These are phyloP conservation scores for Rhizopogon roseolus DNA, from an alignment of 768 basidiomycete genomes.

Conservation along the genomic window DNA sequence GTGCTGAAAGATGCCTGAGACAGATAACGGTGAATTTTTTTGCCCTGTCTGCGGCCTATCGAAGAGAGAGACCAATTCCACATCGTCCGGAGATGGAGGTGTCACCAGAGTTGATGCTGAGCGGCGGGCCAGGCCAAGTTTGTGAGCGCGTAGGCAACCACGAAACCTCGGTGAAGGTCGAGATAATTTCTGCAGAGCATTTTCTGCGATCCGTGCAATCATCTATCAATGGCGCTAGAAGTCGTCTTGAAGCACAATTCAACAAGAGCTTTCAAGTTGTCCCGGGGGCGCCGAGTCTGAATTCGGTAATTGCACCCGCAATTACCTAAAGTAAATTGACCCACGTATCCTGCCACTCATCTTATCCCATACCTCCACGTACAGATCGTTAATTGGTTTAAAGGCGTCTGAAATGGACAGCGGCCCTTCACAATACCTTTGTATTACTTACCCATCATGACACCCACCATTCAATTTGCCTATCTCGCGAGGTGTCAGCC, in stretches of 20 bases:
- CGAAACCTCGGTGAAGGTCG: slow-evolving; percentile 34
- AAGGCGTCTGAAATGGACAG: too few species aligned
- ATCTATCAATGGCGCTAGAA: slow-evolving; percentile 15
- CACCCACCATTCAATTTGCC: too few species aligned
- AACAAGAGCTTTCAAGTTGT: background rate
- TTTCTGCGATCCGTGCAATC: slow-evolving; percentile 33
- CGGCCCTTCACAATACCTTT: too few species aligned
- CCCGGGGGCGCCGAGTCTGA: background rate
- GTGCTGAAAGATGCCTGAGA: slow-evolving; percentile 85
- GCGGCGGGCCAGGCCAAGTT: slow-evolving; percentile 14
- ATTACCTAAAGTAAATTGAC: background rate
- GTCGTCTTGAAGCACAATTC: background rate
- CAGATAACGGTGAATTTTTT: slow-evolving; percentile 37
- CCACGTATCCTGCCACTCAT: too few species aligned
- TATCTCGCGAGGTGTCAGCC: slow-evolving; percentile 4
- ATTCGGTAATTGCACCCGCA: background rate
- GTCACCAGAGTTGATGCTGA: slow-evolving; percentile 37
- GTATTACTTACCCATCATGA: too few species aligned
- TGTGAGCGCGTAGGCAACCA: slow-evolving; percentile 36
- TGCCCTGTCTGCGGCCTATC: slow-evolving; percentile 49
- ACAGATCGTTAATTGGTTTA: too few species aligned
- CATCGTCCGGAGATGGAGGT: slow-evolving; percentile 63
- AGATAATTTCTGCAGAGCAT: slow-evolving; percentile 34
- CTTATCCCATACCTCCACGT: too few species aligned
- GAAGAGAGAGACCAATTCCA: slow-evolving; percentile 62